A percentile compares a stretch with the other conserved stretches of the same genome.
Evolutionary conservation across 1,284 basidiomycete species (phyloP).

Genomic region (Sanghuangporus weigelae): DNA sequence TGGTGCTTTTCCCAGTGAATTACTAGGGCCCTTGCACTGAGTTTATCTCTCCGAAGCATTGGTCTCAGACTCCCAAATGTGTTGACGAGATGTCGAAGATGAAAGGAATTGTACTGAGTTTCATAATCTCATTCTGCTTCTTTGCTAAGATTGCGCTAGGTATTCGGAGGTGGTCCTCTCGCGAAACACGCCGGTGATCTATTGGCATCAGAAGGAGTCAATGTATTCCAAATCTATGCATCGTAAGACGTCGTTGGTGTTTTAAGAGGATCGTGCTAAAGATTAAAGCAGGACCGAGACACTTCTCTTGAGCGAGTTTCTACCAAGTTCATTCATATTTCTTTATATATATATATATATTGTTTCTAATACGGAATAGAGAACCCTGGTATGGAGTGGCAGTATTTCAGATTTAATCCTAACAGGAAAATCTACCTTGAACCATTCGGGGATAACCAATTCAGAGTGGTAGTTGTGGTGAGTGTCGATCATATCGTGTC

Average conservation of each 20-base stretch:
- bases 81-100: background rate
- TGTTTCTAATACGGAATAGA: background rate
- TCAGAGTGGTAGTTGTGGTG: conserved; percentile 7
- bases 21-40: background rate
- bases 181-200: conserved; percentile 25
- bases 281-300: conserved; percentile 8
- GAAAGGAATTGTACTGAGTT: conserved; percentile 6
- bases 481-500: background rate
- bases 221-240: conserved; percentile 6
- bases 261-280: background rate
- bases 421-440: background rate
- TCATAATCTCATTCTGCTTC: background rate
- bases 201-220: conserved; percentile 23
- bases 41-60: conserved; percentile 3
- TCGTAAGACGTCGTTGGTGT: conserved; percentile 2
- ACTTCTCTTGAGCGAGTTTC: conserved; percentile 1
- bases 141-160: conserved; percentile 16
- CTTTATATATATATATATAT: background rate
- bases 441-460: conserved; percentile 6
- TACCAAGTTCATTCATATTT: background rate
- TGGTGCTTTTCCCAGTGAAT: background rate
- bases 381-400: conserved; percentile 8
- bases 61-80: conserved; percentile 6
- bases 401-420: conserved; percentile 8
- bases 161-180: conserved; percentile 29